Evolutionary conservation across 1,284 basidiomycete genomes (phyloP), one percentile per base, ranked within the genome.

Genomic region (Cutaneotrichosporon daszewskae): DNA sequence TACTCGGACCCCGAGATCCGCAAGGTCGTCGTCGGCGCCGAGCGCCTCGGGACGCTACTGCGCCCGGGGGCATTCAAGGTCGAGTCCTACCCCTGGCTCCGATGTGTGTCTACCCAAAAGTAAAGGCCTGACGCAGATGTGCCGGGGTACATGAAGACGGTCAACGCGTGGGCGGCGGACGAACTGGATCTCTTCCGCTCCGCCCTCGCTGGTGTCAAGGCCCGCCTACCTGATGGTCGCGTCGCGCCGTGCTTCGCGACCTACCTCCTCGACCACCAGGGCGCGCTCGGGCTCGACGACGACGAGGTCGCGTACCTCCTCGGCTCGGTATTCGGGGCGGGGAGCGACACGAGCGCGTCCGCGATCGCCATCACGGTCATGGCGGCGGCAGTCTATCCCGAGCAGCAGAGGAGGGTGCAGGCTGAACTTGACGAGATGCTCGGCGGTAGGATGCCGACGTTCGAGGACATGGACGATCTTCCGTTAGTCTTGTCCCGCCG

Each of bases 321-420:
- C 28, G n/a, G 48, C 13, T 19, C n/a, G 2, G 35, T 49, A 4
- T 49, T 49, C 17, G 48, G 48, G 11, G 48, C 48, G 3, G 48
- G 48, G 1, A 38, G 35, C 23, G 48, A 49, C 37, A 46, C 77
- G 65, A 81, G 76, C 3, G 76, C 78, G 1, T 74, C 76, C 8
- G 81, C 76, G 0, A 78, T 85, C 34, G 76, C 74, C 26, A 72
- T 77, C 31, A 68, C 73, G 24, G 72, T 79, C 19, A 77, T 85
- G 75, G 82, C 83, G 0, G 79, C 83, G 0, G 80, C 81, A 0
- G 72, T 71, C 20, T 76, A 78, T 56, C 81, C 81, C 0, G 74
- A 79, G 6, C 72, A 75, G 3, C 79, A 82, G 45, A 60, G 51
- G 3, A 67, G 63, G 25, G 79, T 84, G 0, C 81, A 81, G 53